Conservation (phyloP, 345 rosid genomes). For the Bruguiera parviflora region DNA sequence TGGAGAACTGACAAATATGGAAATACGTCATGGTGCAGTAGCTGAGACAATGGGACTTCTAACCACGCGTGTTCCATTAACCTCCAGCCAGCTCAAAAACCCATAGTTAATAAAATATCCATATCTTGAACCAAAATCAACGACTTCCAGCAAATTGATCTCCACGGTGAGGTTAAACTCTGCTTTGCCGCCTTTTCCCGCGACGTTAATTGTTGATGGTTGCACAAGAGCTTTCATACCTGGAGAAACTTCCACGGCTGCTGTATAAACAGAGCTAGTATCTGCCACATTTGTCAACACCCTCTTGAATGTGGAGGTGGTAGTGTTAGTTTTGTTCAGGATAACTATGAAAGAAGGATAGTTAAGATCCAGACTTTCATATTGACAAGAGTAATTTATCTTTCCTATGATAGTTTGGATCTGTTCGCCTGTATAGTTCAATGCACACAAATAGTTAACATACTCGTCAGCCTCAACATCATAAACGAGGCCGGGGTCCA, state of each 20-base stretch:
- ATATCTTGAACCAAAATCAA: slow-evolving; percentile 15
- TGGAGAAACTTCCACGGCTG: slow-evolving; percentile 23
- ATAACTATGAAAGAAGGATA: slow-evolving; percentile 51
- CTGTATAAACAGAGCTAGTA: slow-evolving; percentile 20
- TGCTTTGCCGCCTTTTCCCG: slow-evolving; percentile 27
- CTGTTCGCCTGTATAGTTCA: slow-evolving; percentile 36
- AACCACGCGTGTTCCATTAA: slow-evolving; percentile 34
- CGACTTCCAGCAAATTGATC: slow-evolving; percentile 22
- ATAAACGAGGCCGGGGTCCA: slow-evolving; percentile 48
- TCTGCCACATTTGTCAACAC: slow-evolving; percentile 37
- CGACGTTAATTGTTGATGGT: slow-evolving; percentile 30
- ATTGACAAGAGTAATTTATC: slow-evolving; percentile 22
- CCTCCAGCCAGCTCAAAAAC: slow-evolving; percentile 43
- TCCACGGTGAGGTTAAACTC: slow-evolving; percentile 38
- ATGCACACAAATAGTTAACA: slow-evolving; percentile 32
- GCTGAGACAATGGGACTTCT: slow-evolving; percentile 50
- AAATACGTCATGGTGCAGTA: slow-evolving; percentile 14
- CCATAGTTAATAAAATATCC: slow-evolving; percentile 47
- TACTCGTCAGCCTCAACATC: slow-evolving; percentile 35
- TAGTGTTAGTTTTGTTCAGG: slow-evolving; percentile 43
- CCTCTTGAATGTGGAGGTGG: slow-evolving; percentile 37
- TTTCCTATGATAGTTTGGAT: slow-evolving; percentile 30
- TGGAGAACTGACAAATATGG: not conserved
- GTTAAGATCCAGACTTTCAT: slow-evolving; percentile 39
- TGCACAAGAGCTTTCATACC: slow-evolving; percentile 34